Evolutionary conservation across 345 rosid genomes (phyloP).

Genomic region (Arabidopsis suecica): DNA sequence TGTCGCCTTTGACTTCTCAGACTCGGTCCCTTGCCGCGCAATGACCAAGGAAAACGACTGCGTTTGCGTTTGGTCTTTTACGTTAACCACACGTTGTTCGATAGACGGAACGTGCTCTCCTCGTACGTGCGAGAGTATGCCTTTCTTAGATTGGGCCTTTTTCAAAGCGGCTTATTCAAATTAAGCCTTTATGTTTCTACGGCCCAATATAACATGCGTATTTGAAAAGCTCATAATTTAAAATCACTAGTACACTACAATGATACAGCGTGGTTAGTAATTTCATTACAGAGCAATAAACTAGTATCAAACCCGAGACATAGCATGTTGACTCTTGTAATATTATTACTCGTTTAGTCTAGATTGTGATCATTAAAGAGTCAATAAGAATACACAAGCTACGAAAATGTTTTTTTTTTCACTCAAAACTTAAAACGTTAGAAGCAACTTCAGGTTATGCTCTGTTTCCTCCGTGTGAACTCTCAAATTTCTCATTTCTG

Average conservation of each 20-base stretch:
- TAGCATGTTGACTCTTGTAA: too few relatives aligned
- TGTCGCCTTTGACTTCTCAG: constrained; percentile 5
- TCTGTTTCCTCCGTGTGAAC: constrained; percentile 41
- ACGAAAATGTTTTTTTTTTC: neutral
- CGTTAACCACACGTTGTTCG: neutral
- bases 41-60: neutral
- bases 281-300: too few relatives aligned
- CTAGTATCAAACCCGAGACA: too few relatives aligned
- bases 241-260: neutral
- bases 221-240: neutral
- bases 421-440: constrained; percentile 1
- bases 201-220: neutral
- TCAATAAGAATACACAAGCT: too few relatives aligned
- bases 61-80: neutral
- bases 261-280: too few relatives aligned
- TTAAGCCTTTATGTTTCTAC: neutral
- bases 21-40: neutral
- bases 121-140: too few relatives aligned
- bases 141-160: too few relatives aligned
- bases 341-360: too few relatives aligned
- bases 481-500: constrained; percentile 28
- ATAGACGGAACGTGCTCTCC: neutral
- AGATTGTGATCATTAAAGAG: too few relatives aligned
- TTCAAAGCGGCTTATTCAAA: neutral
- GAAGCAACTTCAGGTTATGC: constrained; percentile 31